A percentile compares a stretch with the other conserved stretches of the same genome.
Conservation (phyloP, 805 yeast genomes). For the Candida lessepsii region DNA sequence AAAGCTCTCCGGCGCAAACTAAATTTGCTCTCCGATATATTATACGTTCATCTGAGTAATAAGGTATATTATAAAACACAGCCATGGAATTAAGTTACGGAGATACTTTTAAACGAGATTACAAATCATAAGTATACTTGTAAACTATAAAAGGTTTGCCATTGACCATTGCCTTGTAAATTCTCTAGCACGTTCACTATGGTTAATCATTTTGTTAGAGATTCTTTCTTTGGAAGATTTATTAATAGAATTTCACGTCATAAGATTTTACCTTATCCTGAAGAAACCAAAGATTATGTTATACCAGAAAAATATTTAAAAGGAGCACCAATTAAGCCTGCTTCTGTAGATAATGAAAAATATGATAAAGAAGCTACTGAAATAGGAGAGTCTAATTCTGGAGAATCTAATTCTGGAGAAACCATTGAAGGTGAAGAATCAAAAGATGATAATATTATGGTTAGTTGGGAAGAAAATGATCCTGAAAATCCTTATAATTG, state of each 20-base stretch:
- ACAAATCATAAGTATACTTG: too few species aligned
- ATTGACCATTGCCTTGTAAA: too few species aligned
- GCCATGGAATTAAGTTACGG: too few species aligned
- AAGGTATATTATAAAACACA: too few species aligned
- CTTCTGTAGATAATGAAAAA: slow-evolving; percentile 4
- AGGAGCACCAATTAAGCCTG: slow-evolving; percentile 3
- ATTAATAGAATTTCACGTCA: slow-evolving; percentile 27
- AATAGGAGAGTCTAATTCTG: slow-evolving; percentile 3
- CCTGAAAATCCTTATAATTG: slow-evolving; percentile 60
- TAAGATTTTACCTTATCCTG: slow-evolving; percentile 23
- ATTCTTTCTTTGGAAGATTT: slow-evolving; percentile 30
- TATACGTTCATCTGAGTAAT: too few species aligned
- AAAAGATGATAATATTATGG: slow-evolving; percentile 9
- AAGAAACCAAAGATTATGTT: slow-evolving; percentile 28
- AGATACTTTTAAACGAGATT: too few species aligned
- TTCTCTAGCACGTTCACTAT: too few species aligned
- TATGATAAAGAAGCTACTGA: slow-evolving; percentile 7
- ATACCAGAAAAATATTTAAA: slow-evolving; percentile 32
- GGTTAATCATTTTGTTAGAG: slow-evolving; percentile 24
- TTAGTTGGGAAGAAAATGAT: slow-evolving; percentile 45
- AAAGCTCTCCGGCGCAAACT: too few species aligned
- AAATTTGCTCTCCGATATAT: too few species aligned
- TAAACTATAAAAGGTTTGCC: too few species aligned
- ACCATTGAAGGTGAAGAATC: not conserved
- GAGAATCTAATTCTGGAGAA: slow-evolving; percentile 2